Evolutionary conservation across 805 yeast species (phyloP).

Genomic region (Hermanozyma aechmeae): DNA sequence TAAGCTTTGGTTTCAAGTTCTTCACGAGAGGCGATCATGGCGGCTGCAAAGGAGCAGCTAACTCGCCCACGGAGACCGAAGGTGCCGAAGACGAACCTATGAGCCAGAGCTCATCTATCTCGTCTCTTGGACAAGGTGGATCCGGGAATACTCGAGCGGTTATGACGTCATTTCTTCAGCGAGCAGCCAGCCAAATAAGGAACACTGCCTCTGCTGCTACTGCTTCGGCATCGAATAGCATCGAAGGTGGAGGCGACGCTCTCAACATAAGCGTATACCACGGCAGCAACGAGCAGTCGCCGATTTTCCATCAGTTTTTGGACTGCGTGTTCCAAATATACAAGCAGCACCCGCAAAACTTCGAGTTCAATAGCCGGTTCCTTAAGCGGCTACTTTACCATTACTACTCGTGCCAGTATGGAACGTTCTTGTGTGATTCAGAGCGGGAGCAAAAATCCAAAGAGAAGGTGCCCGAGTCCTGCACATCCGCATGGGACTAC

Average conservation of each 20-base stretch:
- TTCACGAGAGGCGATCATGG: slow-evolving; percentile 77
- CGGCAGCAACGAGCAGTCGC: slow-evolving; percentile 47
- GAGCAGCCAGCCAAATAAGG: slow-evolving; percentile 33
- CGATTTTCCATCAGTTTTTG: slow-evolving; percentile 88
- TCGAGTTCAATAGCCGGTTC: slow-evolving; percentile 87
- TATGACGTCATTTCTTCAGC: slow-evolving; percentile 23
- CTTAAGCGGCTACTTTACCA: slow-evolving; percentile 80
- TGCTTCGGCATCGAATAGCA: slow-evolving; percentile 6
- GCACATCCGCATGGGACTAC: slow-evolving; percentile 90
- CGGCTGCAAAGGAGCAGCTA: slow-evolving; percentile 39
- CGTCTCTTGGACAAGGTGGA: too few relatives aligned
- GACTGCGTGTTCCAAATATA: slow-evolving; percentile 80
- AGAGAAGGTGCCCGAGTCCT: slow-evolving; percentile 32
- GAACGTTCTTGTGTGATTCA: slow-evolving; percentile 72
- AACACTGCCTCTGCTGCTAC: slow-evolving; percentile 24
- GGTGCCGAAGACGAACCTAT: too few relatives aligned
- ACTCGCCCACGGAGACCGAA: too few relatives aligned
- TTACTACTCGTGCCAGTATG: slow-evolving; percentile 88
- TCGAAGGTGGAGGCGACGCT: slow-evolving; percentile 5
- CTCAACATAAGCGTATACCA: slow-evolving; percentile 14
- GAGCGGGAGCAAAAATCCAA: slow-evolving; percentile 48
- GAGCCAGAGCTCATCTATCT: too few relatives aligned
- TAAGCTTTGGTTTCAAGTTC: slow-evolving; percentile 88
- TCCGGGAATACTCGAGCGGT: background rate
- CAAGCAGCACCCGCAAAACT: slow-evolving; percentile 58